A percentile compares a stretch with the other conserved stretches of the same genome.
These are phyloP conservation scores for Neopestalotiopsis rosae DNA, from an alignment of 2,329 filamentous ascomycete genomes.

Conservation along the genomic window DNA sequence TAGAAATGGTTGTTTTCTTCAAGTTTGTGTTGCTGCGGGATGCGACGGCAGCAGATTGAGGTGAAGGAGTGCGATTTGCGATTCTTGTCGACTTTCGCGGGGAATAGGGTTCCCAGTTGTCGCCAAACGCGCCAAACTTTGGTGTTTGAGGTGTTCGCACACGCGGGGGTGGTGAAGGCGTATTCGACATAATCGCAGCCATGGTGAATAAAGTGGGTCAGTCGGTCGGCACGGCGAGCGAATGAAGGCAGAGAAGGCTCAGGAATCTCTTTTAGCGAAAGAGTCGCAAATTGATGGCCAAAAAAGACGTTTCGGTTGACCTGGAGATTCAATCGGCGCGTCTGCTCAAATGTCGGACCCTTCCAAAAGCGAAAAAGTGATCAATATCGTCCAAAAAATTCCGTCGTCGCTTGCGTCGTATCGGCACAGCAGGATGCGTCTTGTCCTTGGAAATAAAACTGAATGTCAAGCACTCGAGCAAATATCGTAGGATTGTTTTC, in stretches of 20 bases:
- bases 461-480: too few relatives aligned
- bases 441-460: too few relatives aligned
- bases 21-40: slow-evolving; percentile 32
- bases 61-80: slow-evolving; percentile 66
- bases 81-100: slow-evolving; percentile 73
- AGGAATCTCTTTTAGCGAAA: neutral
- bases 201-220: slow-evolving; percentile 7
- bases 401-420: neutral
- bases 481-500: too few relatives aligned
- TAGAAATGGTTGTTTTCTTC: slow-evolving; percentile 40
- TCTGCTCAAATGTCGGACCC: neutral
- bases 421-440: neutral
- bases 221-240: neutral
- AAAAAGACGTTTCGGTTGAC: neutral
- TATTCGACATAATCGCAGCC: slow-evolving; percentile 36
- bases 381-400: neutral
- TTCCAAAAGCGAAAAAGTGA: neutral
- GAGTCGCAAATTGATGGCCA: neutral
- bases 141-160: slow-evolving; percentile 74
- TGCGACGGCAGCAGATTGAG: slow-evolving; percentile 36
- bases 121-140: slow-evolving; percentile 64
- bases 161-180: slow-evolving; percentile 64
- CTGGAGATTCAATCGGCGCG: neutral
- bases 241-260: neutral
- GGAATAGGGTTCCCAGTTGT: slow-evolving; percentile 75